These are phyloP conservation scores for Zygosaccharomyces lentus DNA, from an alignment of 805 yeast genomes.

Conservation along the genomic window DNA sequence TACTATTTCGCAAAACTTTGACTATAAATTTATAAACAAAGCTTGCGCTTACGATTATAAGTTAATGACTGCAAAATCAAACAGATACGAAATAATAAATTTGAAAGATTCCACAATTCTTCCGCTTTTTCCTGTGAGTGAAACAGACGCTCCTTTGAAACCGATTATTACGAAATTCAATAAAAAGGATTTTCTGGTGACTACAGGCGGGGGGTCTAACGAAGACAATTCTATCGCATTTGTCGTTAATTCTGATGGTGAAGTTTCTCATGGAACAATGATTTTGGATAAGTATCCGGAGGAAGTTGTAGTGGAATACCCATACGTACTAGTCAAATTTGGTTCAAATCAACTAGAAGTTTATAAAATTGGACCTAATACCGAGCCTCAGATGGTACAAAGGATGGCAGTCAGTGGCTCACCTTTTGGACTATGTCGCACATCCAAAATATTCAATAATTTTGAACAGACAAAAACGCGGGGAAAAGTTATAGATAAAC, in stretches of 20 bases:
- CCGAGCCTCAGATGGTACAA: constrained; percentile 21
- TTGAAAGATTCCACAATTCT: constrained; percentile 13
- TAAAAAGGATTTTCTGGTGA: constrained; percentile 23
- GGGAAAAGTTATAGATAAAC: constrained; percentile 21
- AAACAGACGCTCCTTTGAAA: constrained; percentile 17
- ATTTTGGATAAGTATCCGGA: constrained; percentile 29
- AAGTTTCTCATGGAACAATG: constrained; percentile 31
- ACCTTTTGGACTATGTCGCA: constrained; percentile 12
- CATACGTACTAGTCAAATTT: constrained; percentile 25
- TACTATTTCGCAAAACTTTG: constrained; percentile 9
- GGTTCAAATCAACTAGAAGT: constrained; percentile 12
- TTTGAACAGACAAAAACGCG: constrained; percentile 9
- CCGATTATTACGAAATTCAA: constrained; percentile 26
- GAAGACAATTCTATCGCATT: constrained; percentile 31
- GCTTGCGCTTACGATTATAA: constrained; percentile 16
- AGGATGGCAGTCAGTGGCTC: constrained; percentile 5
- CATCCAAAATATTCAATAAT: constrained; percentile 15
- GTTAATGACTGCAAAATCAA: constrained; percentile 23
- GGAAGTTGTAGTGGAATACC: constrained; percentile 20
- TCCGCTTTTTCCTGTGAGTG: constrained; percentile 32
- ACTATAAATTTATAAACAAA: constrained; percentile 15
- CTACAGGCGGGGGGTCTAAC: constrained; percentile 28
- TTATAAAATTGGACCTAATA: constrained; percentile 10
- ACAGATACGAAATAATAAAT: constrained; percentile 27
- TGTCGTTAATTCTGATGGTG: constrained; percentile 31